Percentiles rank a stretch among this genome's conserved stretches.
Evolutionary conservation across 768 basidiomycete genomes (phyloP).

Genomic region (Suillus brevipes): DNA sequence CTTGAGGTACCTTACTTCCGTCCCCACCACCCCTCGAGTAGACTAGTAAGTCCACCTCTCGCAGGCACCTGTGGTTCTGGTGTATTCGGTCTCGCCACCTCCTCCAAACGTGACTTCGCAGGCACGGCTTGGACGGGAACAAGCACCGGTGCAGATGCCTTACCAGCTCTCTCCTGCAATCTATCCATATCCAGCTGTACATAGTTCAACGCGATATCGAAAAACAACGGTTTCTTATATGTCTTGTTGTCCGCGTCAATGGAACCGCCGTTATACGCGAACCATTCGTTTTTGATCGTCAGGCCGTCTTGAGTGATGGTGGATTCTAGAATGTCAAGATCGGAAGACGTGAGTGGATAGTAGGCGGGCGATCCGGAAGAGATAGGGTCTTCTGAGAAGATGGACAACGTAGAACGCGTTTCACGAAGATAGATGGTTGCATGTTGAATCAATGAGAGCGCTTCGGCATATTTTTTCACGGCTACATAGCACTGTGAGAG

Average conservation of each 20-base stretch:
- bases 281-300: slow-evolving; percentile 74
- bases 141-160: slow-evolving; percentile 33
- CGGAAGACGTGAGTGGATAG: slow-evolving; percentile 50
- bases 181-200: slow-evolving; percentile 83
- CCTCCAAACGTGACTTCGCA: slow-evolving; percentile 58
- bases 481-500: slow-evolving; percentile 74
- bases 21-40: slow-evolving; percentile 83
- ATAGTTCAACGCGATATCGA: slow-evolving; percentile 93
- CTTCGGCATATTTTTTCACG: slow-evolving; percentile 70
- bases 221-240: slow-evolving; percentile 86
- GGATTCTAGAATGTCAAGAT: slow-evolving; percentile 54
- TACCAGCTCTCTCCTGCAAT: slow-evolving; percentile 70
- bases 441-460: slow-evolving; percentile 69
- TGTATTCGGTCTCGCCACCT: slow-evolving; percentile 44
- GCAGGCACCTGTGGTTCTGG: slow-evolving; percentile 48
- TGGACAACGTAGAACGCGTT: slow-evolving; percentile 52
- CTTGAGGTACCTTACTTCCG: neutral
- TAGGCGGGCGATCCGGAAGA: slow-evolving; percentile 43
- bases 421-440: slow-evolving; percentile 76
- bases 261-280: slow-evolving; percentile 71
- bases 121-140: slow-evolving; percentile 25
- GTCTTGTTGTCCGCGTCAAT: slow-evolving; percentile 43
- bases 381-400: slow-evolving; percentile 49
- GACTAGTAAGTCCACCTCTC: slow-evolving; percentile 57
- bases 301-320: slow-evolving; percentile 47